These are phyloP conservation scores for Dichomitus squalens DNA, from an alignment of 1,284 basidiomycete species.

Conservation along the genomic window DNA sequence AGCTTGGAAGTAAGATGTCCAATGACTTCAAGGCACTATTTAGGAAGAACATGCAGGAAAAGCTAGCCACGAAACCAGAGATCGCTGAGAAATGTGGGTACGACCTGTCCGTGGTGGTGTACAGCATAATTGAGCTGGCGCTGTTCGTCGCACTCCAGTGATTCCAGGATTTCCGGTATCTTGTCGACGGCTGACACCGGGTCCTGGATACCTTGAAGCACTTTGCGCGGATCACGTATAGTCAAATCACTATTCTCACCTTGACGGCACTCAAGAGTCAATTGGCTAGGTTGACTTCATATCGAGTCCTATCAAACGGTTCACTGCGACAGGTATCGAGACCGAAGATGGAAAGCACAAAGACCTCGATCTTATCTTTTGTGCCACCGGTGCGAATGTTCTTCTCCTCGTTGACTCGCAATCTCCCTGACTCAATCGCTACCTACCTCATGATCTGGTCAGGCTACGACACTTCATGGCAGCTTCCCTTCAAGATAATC, in stretches of 20 bases:
- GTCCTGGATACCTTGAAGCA: conserved; percentile 66
- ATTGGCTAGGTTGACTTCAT: conserved; percentile 60
- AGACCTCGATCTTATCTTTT: conserved; percentile 56
- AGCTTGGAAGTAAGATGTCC: conserved; percentile 47
- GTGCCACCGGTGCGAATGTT: conserved; percentile 29
- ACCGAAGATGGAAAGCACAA: conserved; percentile 53
- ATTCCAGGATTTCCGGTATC: conserved; percentile 59
- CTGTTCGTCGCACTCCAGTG: conserved; percentile 41
- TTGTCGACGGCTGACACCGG: conserved; percentile 63
- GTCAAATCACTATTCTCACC: background rate
- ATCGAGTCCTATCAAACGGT: conserved; percentile 47
- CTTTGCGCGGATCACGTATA: conserved; percentile 59
- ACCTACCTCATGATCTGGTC: background rate
- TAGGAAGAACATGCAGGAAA: conserved; percentile 49
- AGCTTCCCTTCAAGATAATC: conserved; percentile 52
- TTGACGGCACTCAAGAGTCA: too few species aligned
- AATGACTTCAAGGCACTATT: conserved; percentile 41
- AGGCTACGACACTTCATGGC: conserved; percentile 58
- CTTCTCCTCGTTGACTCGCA: background rate
- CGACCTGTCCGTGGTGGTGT: background rate
- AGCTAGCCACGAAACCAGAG: conserved; percentile 56
- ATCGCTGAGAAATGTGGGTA: conserved; percentile 54
- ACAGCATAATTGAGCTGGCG: too few species aligned
- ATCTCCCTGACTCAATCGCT: background rate
- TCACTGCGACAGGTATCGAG: conserved; percentile 57